A percentile compares a stretch with the other conserved stretches of the same genome.
These are phyloP conservation scores for Arthrobotrys sinensis DNA, from an alignment of 2,329 filamentous ascomycete genomes.

Conservation along the genomic window DNA sequence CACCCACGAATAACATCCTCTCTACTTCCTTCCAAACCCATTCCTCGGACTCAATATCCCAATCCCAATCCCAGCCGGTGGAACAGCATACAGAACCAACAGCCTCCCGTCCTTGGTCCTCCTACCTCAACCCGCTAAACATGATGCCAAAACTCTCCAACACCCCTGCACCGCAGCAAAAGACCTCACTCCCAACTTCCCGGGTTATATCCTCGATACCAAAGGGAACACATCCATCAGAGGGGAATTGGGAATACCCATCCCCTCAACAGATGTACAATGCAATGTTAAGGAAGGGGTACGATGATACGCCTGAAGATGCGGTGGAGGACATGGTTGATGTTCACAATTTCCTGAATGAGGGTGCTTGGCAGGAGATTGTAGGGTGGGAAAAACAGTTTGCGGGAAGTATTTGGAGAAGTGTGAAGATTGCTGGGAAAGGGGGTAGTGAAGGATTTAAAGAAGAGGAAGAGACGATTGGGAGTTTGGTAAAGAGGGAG, in stretches of 20 bases:
- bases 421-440: conserved; percentile 80
- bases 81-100: conserved; percentile 64
- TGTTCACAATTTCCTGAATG: conserved; percentile 97
- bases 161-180: conserved; percentile 80
- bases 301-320: conserved; percentile 92
- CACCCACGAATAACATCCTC: conserved; percentile 65
- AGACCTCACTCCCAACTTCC: conserved; percentile 80
- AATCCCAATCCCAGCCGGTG: neutral
- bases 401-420: conserved; percentile 78
- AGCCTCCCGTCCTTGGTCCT: conserved; percentile 71
- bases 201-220: conserved; percentile 92
- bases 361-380: conserved; percentile 97
- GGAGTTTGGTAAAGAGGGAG: conserved; percentile 65
- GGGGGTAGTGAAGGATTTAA: conserved; percentile 74
- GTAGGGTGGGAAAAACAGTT: conserved; percentile 94
- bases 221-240: conserved; percentile 76
- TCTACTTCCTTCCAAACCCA: conserved; percentile 64
- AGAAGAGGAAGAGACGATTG: conserved; percentile 72
- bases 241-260: conserved; percentile 95
- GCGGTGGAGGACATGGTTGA: conserved; percentile 97
- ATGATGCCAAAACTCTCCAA: conserved; percentile 94
- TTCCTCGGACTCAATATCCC: conserved; percentile 64
- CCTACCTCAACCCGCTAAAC: conserved; percentile 84
- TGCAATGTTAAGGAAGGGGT: conserved; percentile 93
- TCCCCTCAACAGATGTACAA: conserved; percentile 99